Conservation (phyloP, 179 eudicot genomes). For the Amaranthus tricolor region DNA sequence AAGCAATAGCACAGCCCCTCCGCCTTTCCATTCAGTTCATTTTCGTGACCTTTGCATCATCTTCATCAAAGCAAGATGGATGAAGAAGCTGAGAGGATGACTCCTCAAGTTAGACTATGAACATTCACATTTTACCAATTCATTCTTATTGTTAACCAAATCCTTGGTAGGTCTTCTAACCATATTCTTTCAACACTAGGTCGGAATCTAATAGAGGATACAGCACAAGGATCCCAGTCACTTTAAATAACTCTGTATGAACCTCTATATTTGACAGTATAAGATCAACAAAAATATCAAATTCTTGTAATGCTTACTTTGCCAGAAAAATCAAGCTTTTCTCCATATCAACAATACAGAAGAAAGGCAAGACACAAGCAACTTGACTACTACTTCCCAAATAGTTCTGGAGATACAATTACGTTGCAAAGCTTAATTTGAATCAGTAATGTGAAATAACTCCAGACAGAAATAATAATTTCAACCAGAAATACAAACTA, state of each 20-base stretch:
- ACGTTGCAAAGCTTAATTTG: no score
- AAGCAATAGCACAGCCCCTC: background rate
- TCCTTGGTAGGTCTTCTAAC: background rate
- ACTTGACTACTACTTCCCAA: background rate
- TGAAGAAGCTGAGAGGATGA: background rate
- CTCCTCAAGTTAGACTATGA: background rate
- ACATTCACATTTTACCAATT: slow-evolving; percentile 2
- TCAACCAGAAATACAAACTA: no score
- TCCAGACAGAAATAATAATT: no score
- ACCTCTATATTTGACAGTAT: background rate
- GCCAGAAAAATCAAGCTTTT: background rate
- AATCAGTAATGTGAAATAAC: no score
- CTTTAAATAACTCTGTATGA: background rate
- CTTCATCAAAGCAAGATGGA: no score
- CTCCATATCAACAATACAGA: background rate
- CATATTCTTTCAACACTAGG: background rate
- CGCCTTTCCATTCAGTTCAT: background rate
- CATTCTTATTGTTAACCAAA: background rate
- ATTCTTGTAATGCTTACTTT: background rate
- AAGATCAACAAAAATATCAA: background rate
- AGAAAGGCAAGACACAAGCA: background rate
- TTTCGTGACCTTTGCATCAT: background rate
- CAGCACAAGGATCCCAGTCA: background rate
- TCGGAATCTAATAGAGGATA: background rate
- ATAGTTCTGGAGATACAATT: background rate